Evolutionary conservation across 2,329 filamentous ascomycete genomes (phyloP).

Genomic region (Diaporthe citri): DNA sequence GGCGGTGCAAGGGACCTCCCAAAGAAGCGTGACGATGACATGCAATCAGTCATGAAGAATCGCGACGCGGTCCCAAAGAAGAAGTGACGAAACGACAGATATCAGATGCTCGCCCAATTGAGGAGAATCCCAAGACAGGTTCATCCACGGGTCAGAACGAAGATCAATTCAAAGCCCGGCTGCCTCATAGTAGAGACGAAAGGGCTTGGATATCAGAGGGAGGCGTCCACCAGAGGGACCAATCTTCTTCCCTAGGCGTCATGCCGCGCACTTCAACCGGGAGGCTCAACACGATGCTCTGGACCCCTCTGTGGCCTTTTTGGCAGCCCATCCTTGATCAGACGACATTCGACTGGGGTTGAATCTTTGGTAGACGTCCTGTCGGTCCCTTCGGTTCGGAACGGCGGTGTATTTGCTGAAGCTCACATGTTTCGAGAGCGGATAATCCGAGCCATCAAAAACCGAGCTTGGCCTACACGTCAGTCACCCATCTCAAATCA

Average conservation of each 20-base stretch:
- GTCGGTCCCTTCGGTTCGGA: neutral
- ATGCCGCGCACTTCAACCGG: neutral
- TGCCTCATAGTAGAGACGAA: conserved; percentile 27
- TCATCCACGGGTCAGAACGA: conserved; percentile 17
- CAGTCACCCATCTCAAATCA: conserved; percentile 12
- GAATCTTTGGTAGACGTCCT: neutral
- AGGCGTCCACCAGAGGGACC: neutral
- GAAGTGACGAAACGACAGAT: conserved; percentile 23
- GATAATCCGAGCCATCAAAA: neutral
- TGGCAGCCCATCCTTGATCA: conserved; percentile 25
- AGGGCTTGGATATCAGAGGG: neutral
- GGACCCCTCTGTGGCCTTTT: neutral
- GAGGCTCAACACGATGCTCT: neutral
- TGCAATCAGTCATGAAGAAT: conserved; percentile 9
- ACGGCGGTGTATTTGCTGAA: conserved; percentile 14
- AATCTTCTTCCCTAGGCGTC: neutral
- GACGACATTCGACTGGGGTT: neutral
- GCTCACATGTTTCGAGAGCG: conserved; percentile 12
- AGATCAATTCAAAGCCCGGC: conserved; percentile 13
- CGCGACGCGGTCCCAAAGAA: conserved; percentile 10
- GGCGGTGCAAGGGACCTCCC: neutral
- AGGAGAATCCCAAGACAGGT: conserved; percentile 1
- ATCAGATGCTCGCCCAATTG: conserved; percentile 15
- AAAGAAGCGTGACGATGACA: neutral
- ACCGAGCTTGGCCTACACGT: neutral